Base-by-base conservation (phyloP, 179 eudicot species). In the Camellia oleifera region DNA sequence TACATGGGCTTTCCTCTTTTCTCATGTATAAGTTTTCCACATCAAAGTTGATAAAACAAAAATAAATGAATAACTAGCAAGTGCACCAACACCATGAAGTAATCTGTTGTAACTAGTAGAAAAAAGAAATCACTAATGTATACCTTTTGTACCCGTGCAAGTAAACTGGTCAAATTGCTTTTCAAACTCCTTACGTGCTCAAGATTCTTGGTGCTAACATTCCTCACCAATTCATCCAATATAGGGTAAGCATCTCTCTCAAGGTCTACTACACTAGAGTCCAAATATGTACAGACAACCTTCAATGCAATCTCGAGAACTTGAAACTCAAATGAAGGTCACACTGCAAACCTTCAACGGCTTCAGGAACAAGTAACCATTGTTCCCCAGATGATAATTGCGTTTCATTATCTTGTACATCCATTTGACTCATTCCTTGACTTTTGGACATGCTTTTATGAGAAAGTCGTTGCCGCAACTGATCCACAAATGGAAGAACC, bases 81-180 rank as follows among this genome's bases (percentile, higher is more conserved):
- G 20, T 61, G 23, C 12, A 95, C 91, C 32, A 57, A 32, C 23
- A 74, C 7, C 6, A 40, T 32, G n/a, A 14, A 26, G 50, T 57
- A 17, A 15, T 53, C 5, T 53, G n/a, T 15, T 2, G 23, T 20
- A 69, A 7, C n/a, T 0, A n/a, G 46, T n/a, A 26, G 63, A 72
- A 15, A 46, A 74, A 5, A 58, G 11, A n/a, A 80, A 69, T 3
- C 17, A 40, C 56, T 17, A 50, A 63, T n/a, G 2, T 15, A 23
- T 89, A 96, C 99, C 99, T 92, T 96, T 77, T 96, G 99, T 32
- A 96, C 99, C 64, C 96, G 88, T 72, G 98, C 99, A 79, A 96
- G 98, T 86, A 96, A 82, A 70, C 93, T 96, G 48, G 98, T 96
- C 46, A 96, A 91, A 76, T 91, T 90, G 87, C 97, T 96, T 82